These are phyloP conservation scores for Nicotiana benthamiana DNA, from an alignment of 257 asterid species.

Conservation along the genomic window DNA sequence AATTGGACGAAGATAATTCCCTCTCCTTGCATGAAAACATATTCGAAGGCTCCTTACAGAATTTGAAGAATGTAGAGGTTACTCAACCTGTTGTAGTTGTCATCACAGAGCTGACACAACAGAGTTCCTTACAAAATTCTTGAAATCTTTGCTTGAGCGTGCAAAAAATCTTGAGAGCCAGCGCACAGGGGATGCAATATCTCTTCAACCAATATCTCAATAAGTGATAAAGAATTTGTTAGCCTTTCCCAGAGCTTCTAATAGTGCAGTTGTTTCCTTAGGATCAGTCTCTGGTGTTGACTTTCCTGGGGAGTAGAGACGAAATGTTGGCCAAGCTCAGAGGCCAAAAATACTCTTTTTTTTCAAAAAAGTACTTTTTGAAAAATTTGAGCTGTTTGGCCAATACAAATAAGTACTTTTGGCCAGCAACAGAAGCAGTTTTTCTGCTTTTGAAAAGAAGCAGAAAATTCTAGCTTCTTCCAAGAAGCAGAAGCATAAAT, in stretches of 20 bases:
- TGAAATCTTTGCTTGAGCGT: neutral
- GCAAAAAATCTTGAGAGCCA: neutral
- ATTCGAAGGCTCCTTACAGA: neutral
- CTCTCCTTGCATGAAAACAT: neutral
- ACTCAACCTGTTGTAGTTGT: constrained; percentile 4
- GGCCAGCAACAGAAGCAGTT: too few species aligned
- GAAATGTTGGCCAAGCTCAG: too few species aligned
- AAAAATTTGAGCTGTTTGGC: too few species aligned
- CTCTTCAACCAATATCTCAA: neutral
- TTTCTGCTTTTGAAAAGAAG: too few species aligned
- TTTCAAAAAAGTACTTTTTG: too few species aligned
- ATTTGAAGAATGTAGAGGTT: neutral
- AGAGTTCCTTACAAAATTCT: neutral
- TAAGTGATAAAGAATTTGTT: neutral
- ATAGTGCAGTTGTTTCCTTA: neutral
- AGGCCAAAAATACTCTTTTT: too few species aligned
- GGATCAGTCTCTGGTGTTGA: too few species aligned
- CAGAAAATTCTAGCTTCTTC: too few species aligned
- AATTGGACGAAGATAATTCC: neutral
- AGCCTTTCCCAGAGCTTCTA: neutral
- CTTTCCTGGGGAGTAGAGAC: too few species aligned
- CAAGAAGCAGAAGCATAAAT: too few species aligned
- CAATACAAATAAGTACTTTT: too few species aligned
- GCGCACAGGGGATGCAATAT: neutral
- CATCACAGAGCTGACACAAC: neutral